These are phyloP conservation scores for Chlorella variabilis DNA, from an alignment of 163 green algal genomes.

Conservation along the genomic window DNA sequence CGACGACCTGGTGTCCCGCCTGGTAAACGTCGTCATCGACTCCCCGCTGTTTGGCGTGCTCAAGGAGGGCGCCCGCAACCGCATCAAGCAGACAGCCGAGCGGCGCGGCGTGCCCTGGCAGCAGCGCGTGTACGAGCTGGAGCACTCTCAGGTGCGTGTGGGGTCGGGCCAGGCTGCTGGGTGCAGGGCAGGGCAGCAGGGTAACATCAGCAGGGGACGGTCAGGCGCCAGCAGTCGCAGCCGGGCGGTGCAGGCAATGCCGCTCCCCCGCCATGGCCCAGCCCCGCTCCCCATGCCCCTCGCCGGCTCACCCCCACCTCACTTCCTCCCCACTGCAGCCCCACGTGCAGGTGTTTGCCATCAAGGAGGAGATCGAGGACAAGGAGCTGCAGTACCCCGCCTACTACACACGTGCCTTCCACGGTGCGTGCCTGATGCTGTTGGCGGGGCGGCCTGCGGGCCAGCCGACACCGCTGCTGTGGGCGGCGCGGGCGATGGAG, in stretches of 20 bases:
- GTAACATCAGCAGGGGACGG: no score
- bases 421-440: slow-evolving; percentile 45
- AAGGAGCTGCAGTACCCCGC: slow-evolving; percentile 62
- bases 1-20: slow-evolving; percentile 27
- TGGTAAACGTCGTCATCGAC: slow-evolving; percentile 32
- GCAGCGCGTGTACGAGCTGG: slow-evolving; percentile 43
- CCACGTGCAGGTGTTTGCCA: background rate
- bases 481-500: no score
- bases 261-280: no score
- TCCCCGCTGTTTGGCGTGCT: slow-evolving; percentile 27
- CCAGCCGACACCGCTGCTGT: no score
- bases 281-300: no score
- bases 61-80: slow-evolving; percentile 26
- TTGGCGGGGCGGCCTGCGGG: background rate
- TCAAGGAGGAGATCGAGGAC: slow-evolving; percentile 63
- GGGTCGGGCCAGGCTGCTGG: background rate
- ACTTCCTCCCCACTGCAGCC: background rate
- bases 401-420: slow-evolving; percentile 87
- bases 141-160: slow-evolving; percentile 20
- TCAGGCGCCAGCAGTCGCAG: no score
- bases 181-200: no score
- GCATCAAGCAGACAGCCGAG: slow-evolving; percentile 58
- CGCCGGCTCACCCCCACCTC: no score
- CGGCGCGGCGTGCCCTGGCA: slow-evolving; percentile 58
- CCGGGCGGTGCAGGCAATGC: no score